Conservation (phyloP, 1,139 yeast species). For the Nadsonia starkeyi-henricii region DNA sequence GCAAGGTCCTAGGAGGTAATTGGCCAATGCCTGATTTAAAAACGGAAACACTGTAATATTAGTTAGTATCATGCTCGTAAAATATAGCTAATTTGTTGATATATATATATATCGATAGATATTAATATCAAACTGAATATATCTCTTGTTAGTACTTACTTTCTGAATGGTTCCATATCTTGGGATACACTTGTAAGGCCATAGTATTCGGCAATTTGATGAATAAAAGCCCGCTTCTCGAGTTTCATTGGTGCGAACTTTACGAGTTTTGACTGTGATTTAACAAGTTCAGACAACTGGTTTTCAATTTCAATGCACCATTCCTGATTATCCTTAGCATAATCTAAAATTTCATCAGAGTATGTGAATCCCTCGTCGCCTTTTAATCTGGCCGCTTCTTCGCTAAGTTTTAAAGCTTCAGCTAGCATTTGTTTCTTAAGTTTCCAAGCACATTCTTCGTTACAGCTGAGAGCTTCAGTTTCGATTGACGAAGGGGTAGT, state of each 20-base stretch:
- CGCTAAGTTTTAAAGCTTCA: conserved; percentile 40
- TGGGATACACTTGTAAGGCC: conserved; percentile 57
- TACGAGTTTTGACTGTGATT: conserved; percentile 25
- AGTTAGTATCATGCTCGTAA: not conserved
- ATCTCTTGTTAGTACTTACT: not conserved
- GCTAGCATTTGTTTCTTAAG: conserved; percentile 50
- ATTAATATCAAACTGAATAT: not conserved
- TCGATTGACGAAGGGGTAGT: conserved; percentile 14
- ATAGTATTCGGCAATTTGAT: conserved; percentile 47
- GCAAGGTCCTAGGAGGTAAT: not conserved
- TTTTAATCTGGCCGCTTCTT: conserved; percentile 7
- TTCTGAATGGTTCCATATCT: conserved; percentile 65
- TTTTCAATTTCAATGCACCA: conserved; percentile 36
- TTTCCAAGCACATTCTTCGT: conserved; percentile 51
- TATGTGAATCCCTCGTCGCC: conserved; percentile 17
- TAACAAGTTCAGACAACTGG: conserved; percentile 36
- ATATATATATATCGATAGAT: not conserved
- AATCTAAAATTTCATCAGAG: conserved; percentile 16
- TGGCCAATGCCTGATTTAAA: not conserved
- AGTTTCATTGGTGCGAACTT: conserved; percentile 63
- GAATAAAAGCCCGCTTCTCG: conserved; percentile 59
- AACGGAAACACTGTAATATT: not conserved
- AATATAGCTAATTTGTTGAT: not conserved
- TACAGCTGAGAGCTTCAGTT: conserved; percentile 38
- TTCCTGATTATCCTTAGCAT: conserved; percentile 19